Evolutionary conservation across 2,329 filamentous ascomycete genomes (phyloP).

Genomic region (Phyllosticta paracitricarpa): DNA sequence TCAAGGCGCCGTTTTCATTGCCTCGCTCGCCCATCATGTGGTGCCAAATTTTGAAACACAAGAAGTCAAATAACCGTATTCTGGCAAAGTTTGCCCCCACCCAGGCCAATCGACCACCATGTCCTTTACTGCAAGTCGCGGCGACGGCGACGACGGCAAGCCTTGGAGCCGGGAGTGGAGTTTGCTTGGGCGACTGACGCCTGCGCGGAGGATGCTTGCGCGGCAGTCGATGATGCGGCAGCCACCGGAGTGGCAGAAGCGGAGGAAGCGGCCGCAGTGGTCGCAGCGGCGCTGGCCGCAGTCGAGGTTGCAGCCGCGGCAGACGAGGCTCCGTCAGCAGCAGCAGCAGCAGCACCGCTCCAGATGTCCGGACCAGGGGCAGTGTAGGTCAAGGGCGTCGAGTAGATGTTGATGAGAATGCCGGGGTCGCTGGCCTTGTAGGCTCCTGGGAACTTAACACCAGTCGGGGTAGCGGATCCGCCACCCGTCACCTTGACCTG

Average conservation of each 20-base stretch:
- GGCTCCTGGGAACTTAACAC: conserved; percentile 37
- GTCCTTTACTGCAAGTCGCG: neutral
- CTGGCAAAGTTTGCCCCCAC: neutral
- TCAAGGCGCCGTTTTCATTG: neutral
- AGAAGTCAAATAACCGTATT: neutral
- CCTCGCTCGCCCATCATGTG: neutral
- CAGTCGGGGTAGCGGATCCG: conserved; percentile 25
- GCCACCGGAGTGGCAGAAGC: neutral
- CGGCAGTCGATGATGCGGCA: neutral
- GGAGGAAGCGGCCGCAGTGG: neutral
- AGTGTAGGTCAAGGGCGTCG: conserved; percentile 27
- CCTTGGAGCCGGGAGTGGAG: neutral
- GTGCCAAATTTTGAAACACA: neutral
- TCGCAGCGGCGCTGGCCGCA: neutral
- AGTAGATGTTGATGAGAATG: conserved; percentile 35
- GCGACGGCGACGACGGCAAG: neutral
- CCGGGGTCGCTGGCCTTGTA: conserved; percentile 32
- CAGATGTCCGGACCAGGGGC: conserved; percentile 35
- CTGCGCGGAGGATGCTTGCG: neutral
- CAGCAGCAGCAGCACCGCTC: conserved; percentile 16
- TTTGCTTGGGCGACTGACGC: neutral
- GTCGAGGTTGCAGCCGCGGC: neutral
- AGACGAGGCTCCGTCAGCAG: neutral
- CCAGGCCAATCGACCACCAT: neutral
- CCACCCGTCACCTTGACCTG: conserved; percentile 29